phyloP scores from a whole-genome alignment of 169 alveolate species.

The Plasmodium berghei region DNA sequence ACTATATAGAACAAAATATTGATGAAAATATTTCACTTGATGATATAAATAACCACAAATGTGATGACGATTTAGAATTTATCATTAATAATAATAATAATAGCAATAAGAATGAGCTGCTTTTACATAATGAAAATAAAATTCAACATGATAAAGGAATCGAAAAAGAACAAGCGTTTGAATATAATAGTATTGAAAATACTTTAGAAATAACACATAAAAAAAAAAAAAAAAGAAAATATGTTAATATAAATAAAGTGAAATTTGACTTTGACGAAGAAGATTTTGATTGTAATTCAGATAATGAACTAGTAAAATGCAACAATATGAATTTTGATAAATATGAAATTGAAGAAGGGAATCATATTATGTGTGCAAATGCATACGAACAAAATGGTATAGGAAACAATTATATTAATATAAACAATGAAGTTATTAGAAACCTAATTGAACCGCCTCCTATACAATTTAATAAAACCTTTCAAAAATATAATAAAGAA shows the following conservation, averaged over 20 bases:
- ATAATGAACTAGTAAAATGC: constrained; percentile 25
- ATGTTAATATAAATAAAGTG: constrained; percentile 36
- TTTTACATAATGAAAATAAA: not conserved
- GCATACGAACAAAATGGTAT: not conserved
- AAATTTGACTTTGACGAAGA: constrained; percentile 67
- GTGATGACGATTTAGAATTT: constrained; percentile 33
- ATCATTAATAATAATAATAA: constrained; percentile 13
- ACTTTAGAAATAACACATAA: constrained; percentile 1
- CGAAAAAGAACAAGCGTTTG: not conserved
- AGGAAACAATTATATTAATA: constrained; percentile 15
- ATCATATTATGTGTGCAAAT: not conserved
- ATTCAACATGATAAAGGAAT: constrained; percentile 4
- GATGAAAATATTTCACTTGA: constrained; percentile 10
- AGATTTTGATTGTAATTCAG: constrained; percentile 46
- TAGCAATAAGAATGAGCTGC: not conserved
- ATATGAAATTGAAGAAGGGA: not conserved
- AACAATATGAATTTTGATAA: not conserved
- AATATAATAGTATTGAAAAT: not conserved
- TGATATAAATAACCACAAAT: not conserved
- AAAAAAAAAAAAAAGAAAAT: constrained; percentile 46
- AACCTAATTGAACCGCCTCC: constrained; percentile 50
- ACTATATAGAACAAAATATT: constrained; percentile 28
- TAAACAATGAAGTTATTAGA: constrained; percentile 43
- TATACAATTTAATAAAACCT: constrained; percentile 50
- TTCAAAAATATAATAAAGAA: constrained; percentile 67